Evolutionary conservation across 2,329 filamentous ascomycete genomes (phyloP).

Genomic region (Epichloe scottii): DNA sequence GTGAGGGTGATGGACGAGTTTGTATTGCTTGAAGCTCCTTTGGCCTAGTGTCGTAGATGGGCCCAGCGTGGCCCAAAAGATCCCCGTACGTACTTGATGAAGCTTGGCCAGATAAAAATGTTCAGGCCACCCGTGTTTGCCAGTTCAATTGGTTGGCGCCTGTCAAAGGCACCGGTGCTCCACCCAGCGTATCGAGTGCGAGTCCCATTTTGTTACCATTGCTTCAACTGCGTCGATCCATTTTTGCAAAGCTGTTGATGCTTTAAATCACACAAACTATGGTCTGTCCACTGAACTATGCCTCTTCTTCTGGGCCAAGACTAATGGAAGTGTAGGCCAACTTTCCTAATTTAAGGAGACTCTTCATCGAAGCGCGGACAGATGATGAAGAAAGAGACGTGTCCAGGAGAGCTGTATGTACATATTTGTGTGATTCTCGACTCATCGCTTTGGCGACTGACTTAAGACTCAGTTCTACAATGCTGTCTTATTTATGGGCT

Average conservation of each 20-base stretch:
- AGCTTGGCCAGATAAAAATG: background rate
- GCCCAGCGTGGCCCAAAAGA: background rate
- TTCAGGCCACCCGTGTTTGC: background rate
- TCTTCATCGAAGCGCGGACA: constrained; percentile 88
- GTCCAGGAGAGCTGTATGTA: constrained; percentile 75
- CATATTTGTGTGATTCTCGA: background rate
- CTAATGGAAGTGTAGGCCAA: constrained; percentile 43
- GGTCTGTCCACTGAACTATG: background rate
- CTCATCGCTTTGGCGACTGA: constrained; percentile 4
- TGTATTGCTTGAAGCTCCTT: no score
- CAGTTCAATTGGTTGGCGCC: background rate
- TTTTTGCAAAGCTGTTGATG: no score
- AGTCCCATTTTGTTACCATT: background rate
- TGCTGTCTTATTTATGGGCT: constrained; percentile 90
- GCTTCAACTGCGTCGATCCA: no score
- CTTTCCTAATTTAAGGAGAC: constrained; percentile 84
- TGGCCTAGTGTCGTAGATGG: background rate
- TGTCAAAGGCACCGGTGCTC: background rate
- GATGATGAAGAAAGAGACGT: constrained; percentile 92
- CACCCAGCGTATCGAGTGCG: background rate
- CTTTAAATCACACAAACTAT: background rate
- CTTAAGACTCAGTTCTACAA: constrained; percentile 71
- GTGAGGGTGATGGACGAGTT: background rate
- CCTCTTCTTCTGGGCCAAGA: background rate
- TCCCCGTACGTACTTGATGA: background rate